Base-by-base conservation (phyloP, 2,329 filamentous ascomycete genomes). In the Cadophora gregata region DNA sequence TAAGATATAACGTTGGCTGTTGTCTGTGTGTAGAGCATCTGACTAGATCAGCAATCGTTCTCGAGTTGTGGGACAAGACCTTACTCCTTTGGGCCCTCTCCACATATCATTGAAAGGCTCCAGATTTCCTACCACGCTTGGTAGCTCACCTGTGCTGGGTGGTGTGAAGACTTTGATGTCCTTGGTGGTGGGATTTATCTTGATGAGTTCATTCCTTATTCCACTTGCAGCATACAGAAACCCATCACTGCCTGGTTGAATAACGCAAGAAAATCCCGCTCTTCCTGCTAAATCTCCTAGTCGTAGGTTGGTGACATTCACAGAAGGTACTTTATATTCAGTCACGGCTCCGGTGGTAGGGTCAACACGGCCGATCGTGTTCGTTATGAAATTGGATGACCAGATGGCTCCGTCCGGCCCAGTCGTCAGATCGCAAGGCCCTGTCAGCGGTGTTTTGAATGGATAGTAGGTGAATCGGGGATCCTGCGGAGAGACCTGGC, bases 81-180 rank as follows among this genome's bases (percentile, higher is more conserved):
- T 29, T 14, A 55, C 51, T 21, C 27, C 51, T 14, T 33, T 10
- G 0, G 51, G 51, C 9, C 51, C 29, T 55, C 51, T 33, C 51
- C 29, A 55, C 25, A 55, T 55, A 7, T 31, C 51, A 21, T 55
- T 51, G 51, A 33, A 55, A 4, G 29, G 27, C 29, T 55, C 51
- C 27, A 33, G 16, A n/a, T 55, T 55, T 2, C 51, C 24, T 6
- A 55, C 1, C 29, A 21, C 51, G 19, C 19, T 55, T 33, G 51
- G 51, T 7, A 55, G 21, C 19, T 55, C 27, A 4, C 51, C 29
- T 10, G 29, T 55, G n/a, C 29, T 55, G 10, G 51, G 51, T 12
- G 51, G 51, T 33, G 27, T 55, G 19, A 59, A 59, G 38, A 59
- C 38, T 16, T 45, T 42, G 56, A 59, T 27, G 29, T 42, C 19